Conservation (phyloP, 164 flowering plant genomes). For the Houttuynia cordata region DNA sequence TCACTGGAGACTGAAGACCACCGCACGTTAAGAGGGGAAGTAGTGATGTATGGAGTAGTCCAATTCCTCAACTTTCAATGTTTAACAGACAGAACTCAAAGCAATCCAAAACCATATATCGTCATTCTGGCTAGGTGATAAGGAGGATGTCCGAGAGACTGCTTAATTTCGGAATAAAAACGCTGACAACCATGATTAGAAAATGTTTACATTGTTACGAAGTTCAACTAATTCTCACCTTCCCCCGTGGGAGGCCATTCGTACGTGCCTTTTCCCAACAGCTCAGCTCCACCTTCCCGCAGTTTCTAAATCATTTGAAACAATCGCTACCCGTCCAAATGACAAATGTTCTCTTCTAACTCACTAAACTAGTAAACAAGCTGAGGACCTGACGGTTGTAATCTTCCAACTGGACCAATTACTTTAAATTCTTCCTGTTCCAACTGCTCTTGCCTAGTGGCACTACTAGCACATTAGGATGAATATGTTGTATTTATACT, state of each 20-base stretch:
- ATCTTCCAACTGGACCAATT: background rate
- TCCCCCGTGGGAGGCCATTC: background rate
- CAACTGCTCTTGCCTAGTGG: background rate
- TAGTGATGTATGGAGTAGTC: no score
- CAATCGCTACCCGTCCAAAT: background rate
- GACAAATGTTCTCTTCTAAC: background rate
- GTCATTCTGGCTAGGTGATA: no score
- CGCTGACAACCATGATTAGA: background rate
- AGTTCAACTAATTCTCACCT: background rate
- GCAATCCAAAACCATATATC: background rate
- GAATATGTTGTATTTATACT: no score
- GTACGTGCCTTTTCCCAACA: background rate
- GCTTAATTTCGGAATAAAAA: no score
- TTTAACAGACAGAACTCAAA: background rate
- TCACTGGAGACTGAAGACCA: no score
- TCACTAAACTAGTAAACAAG: no score
- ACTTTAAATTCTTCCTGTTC: background rate
- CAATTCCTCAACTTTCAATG: no score
- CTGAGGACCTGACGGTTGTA: no score
- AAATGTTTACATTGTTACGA: background rate
- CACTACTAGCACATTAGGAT: background rate
- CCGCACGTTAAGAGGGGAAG: no score
- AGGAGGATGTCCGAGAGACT: no score
- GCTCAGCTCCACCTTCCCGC: background rate
- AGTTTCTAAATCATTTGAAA: background rate